Base-by-base conservation (phyloP, 305 asterid species). In the Withania somnifera region DNA sequence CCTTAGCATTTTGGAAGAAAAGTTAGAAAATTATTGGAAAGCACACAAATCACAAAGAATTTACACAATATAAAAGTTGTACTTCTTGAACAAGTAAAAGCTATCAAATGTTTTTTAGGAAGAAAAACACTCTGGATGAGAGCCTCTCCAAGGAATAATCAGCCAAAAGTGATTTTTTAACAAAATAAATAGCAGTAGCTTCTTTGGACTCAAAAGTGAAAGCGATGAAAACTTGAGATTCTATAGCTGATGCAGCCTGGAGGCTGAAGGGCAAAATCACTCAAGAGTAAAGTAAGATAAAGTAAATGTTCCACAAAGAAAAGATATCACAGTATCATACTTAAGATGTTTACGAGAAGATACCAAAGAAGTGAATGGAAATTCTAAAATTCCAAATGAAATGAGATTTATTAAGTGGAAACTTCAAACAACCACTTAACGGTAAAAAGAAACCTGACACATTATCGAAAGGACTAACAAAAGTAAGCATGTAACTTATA, bases 1-100 rank as follows among this genome's bases (percentile, higher is more conserved):
- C 98, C 98, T 93, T 38, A 36, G 58, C 50, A 79, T 78, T 38
- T 26, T 15, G 61, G 80, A 77, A 83, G 67, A 67, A 20, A 77
- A 3, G 26, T 78, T 26, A 75, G 61, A 79, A 28, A 40, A 79
- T 52, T 10, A 53, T 10, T 32, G 36, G 7, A 58, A 57, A 36
- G 6, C 3, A 40, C 17, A 75, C 38, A 40, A 56, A 58, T 32
- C 57, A 14, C 11, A 28, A 15, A 58, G 75, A 9, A 79, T 28
- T 78, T 36, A 78, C 54, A 54, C 22, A 53, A 57, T 14, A 38
- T 56, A 34, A 40, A 22, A 8, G 22, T 42, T 45, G 22, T 47
- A 45, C 47, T 64, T 32, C 50, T n/a, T 63, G 5, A 66, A 30
- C 11, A 63, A 17, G 50, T 34, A 36, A 24, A 38, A 36, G 22